These are phyloP conservation scores for Paecilomyces sp. DNA, from an alignment of 2,329 filamentous ascomycete genomes.

Conservation along the genomic window DNA sequence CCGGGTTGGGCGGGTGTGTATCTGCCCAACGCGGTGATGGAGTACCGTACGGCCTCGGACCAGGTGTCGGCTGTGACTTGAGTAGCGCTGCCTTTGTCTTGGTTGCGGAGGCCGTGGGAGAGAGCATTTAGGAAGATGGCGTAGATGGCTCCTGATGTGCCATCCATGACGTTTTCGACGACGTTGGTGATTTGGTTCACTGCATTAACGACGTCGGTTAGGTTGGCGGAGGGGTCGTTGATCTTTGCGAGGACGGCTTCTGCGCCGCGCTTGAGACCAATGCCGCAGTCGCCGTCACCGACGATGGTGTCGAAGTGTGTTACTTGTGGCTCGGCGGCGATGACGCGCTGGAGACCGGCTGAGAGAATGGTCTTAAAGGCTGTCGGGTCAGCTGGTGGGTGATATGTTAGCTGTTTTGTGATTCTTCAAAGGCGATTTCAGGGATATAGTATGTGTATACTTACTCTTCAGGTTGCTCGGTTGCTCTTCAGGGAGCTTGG, in stretches of 20 bases:
- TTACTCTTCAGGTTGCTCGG: slow-evolving; percentile 48
- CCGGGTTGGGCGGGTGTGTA: slow-evolving; percentile 89
- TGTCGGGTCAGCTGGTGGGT: slow-evolving; percentile 40
- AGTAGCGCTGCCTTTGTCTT: slow-evolving; percentile 39
- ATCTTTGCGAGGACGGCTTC: slow-evolving; percentile 51
- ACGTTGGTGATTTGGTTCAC: slow-evolving; percentile 55
- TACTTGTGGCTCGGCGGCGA: slow-evolving; percentile 57
- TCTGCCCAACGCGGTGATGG: slow-evolving; percentile 62
- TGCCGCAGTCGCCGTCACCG: slow-evolving; percentile 85
- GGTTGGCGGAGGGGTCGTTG: slow-evolving; percentile 27
- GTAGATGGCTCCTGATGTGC: slow-evolving; percentile 68
- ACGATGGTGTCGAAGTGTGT: slow-evolving; percentile 71
- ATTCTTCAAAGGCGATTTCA: background rate
- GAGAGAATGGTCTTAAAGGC: slow-evolving; percentile 48
- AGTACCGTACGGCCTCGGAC: slow-evolving; percentile 63
- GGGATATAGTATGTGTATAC: slow-evolving; percentile 27
- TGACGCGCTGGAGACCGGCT: slow-evolving; percentile 51
- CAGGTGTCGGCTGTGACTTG: slow-evolving; percentile 47
- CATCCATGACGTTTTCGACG: slow-evolving; percentile 66
- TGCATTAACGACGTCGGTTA: slow-evolving; percentile 50
- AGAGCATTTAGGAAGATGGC: slow-evolving; percentile 89
- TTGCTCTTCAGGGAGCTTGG: slow-evolving; percentile 36
- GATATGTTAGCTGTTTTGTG: background rate
- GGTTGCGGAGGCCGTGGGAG: slow-evolving; percentile 57
- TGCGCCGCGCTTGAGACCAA: slow-evolving; percentile 79